Evolutionary conservation across 352 stramenopile genomes (phyloP), one percentile per base, ranked within the genome.

Genomic region (Globisporangium alternatum): DNA sequence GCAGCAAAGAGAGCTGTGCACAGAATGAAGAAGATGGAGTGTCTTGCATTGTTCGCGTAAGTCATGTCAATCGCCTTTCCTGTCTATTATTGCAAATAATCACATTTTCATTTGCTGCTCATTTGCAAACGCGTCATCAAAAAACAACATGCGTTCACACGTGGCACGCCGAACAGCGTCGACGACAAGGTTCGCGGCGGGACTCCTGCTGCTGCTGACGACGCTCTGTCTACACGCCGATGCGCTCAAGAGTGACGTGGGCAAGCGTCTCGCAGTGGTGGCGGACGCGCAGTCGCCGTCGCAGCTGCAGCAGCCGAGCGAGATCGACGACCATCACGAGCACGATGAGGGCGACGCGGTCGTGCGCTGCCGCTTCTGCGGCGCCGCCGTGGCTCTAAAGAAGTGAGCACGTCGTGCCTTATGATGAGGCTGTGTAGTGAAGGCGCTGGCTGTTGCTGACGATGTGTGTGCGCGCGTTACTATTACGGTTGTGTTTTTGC

Each of bases 281-380:
- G 9, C 35, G 35, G 57, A 63, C 30, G 21, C 30, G 5, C 44
- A 21, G 12, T 10, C 25, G n/a, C 49, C 37, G 10, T 53, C 60
- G 8, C 19, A 3, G 8, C 51, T 43, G 25, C 47, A 35, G 21
- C 33, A 35, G 57, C n/a, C 8, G 35, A 31, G 51, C 10, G 39
- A 22, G 13, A 33, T 44, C 19, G 52, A 37, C 39, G 51, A 71
- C 13, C 51, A 72, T n/a, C 53, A 66, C 44, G 51, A 70, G 3
- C 25, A 60, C 15, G 51, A 70, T 1, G 19, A 65, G 4, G 47
- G 76, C 33, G 76, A 67, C n/a, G 59, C 74, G 0, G 63, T 79
- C 0, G 72, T 95, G 51, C 86, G 86, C 65, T 95, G 86, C 71
- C 86, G 86, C 61, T 81, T 87, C 43, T 95, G 86, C 51, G 86